Conservation (phyloP, 805 yeast genomes). For the Saccharomyces paradoxus region DNA sequence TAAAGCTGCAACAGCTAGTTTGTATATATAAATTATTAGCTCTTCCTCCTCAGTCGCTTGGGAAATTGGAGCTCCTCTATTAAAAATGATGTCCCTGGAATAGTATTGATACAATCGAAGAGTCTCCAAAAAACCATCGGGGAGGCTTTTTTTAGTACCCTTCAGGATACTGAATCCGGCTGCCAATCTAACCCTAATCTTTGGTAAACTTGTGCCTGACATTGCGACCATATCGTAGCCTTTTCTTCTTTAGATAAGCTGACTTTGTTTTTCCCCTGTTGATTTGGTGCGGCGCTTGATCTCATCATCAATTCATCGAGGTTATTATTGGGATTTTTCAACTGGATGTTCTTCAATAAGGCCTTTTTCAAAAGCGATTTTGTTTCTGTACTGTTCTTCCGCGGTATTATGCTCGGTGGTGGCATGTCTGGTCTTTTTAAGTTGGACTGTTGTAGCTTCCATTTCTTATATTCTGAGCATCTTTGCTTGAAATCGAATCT, state of each 20-base stretch:
- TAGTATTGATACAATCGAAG: background rate
- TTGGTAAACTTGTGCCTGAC: slow-evolving; percentile 46
- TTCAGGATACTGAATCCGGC: slow-evolving; percentile 29
- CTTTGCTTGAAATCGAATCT: slow-evolving; percentile 47
- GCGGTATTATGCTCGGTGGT: slow-evolving; percentile 10
- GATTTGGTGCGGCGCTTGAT: background rate
- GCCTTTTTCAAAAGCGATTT: slow-evolving; percentile 5
- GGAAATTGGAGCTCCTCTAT: background rate
- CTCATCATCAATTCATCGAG: background rate
- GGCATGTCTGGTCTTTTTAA: slow-evolving; percentile 7
- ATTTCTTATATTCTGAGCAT: slow-evolving; percentile 36
- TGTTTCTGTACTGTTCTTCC: slow-evolving; percentile 1
- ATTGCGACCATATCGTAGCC: slow-evolving; percentile 49
- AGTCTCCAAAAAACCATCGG: background rate
- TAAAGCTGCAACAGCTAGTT: background rate
- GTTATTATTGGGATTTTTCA: slow-evolving; percentile 6
- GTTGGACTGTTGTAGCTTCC: slow-evolving; percentile 22
- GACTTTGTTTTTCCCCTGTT: slow-evolving; percentile 3
- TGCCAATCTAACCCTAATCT: slow-evolving; percentile 51
- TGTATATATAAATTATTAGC: background rate
- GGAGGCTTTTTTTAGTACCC: background rate
- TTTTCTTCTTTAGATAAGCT: slow-evolving; percentile 43
- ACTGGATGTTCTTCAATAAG: slow-evolving; percentile 22
- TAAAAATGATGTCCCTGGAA: background rate
- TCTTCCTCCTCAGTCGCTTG: background rate